Conservation (phyloP, 1,284 basidiomycete species). For the Ustilago sp. region DNA sequence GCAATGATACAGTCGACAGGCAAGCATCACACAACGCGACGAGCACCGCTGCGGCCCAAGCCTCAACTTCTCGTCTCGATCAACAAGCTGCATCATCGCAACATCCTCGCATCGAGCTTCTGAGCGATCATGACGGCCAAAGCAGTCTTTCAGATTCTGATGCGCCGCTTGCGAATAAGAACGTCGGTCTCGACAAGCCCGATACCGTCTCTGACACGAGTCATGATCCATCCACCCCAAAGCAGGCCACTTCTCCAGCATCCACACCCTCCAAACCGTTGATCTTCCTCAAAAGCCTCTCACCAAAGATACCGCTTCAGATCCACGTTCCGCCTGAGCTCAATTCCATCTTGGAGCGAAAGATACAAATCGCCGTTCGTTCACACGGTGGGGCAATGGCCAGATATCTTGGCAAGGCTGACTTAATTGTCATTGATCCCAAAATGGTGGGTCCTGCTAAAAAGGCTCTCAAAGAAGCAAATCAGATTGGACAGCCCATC, state of each 20-base stretch:
- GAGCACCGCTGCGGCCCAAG: background rate
- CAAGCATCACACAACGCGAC: background rate
- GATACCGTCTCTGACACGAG: background rate
- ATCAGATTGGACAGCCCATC: conserved; percentile 38
- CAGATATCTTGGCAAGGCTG: conserved; percentile 31
- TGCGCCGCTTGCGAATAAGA: background rate
- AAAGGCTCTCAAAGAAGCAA: conserved; percentile 19
- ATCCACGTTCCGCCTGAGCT: conserved; percentile 25
- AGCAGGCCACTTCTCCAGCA: background rate
- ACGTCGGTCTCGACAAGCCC: background rate
- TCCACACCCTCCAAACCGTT: conserved; percentile 12
- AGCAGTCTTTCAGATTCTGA: background rate
- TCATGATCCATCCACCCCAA: background rate
- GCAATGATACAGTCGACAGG: background rate
- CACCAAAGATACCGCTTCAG: conserved; percentile 26
- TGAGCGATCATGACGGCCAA: background rate
- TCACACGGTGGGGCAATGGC: conserved; percentile 38
- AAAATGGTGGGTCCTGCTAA: background rate
- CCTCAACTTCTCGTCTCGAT: background rate
- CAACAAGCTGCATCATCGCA: background rate
- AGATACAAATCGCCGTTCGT: conserved; percentile 28
- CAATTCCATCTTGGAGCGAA: background rate
- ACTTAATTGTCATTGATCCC: conserved; percentile 40
- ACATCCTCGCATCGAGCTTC: conserved; percentile 5
- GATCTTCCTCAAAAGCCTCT: conserved; percentile 29